phyloP scores from a whole-genome alignment of 192 early-diverging fungal genomes.

The Phlyctochytrium bullatum region DNA sequence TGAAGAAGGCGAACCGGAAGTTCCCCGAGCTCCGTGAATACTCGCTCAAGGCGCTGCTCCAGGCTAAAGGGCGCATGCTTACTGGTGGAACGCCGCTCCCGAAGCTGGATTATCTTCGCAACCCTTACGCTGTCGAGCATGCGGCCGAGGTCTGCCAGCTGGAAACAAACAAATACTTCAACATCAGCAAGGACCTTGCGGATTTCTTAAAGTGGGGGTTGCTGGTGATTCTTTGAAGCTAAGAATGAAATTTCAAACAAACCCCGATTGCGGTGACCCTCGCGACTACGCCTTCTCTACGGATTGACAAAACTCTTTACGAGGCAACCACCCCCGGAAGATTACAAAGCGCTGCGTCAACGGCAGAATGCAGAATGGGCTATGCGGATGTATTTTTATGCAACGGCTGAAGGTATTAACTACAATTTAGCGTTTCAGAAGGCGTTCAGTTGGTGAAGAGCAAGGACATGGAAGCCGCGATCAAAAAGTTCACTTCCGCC shows the following conservation, averaged over 20 bases:
- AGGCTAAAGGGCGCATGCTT: neutral
- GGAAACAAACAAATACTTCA: too few species aligned
- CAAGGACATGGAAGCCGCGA: constrained; percentile 21
- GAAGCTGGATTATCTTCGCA: neutral
- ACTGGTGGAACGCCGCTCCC: neutral
- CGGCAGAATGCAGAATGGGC: constrained; percentile 19
- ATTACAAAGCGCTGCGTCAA: constrained; percentile 3
- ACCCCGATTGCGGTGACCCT: neutral
- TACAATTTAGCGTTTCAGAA: constrained; percentile 14
- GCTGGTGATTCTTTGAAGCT: too few species aligned
- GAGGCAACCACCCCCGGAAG: too few species aligned
- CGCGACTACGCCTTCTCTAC: too few species aligned
- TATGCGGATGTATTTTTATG: constrained; percentile 6
- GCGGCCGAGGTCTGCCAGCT: too few species aligned
- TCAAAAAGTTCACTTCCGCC: constrained; percentile 23
- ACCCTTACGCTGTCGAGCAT: neutral
- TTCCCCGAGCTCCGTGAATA: too few species aligned
- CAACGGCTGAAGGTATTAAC: neutral
- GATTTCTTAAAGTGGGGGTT: too few species aligned
- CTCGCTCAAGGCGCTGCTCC: too few species aligned
- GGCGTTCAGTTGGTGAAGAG: constrained; percentile 20
- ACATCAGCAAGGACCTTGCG: too few species aligned
- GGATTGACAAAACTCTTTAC: too few species aligned
- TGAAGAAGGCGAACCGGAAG: too few species aligned
- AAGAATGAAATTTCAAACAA: too few species aligned